Conservation (phyloP, 768 basidiomycete genomes). For the Asterophora lycoperdoides region DNA sequence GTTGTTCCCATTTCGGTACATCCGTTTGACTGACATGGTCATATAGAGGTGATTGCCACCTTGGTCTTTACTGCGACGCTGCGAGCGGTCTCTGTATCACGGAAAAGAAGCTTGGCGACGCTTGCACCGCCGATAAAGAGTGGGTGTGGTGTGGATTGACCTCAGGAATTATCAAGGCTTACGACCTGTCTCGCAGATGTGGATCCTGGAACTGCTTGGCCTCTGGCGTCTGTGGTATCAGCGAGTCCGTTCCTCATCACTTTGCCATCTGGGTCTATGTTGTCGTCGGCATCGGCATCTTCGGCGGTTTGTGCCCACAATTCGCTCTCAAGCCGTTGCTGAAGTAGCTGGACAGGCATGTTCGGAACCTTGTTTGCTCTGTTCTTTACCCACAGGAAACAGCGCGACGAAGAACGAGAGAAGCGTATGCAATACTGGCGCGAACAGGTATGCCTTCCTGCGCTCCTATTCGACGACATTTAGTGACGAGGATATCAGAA, state of each 20-base stretch:
- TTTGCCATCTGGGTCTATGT: slow-evolving; percentile 69
- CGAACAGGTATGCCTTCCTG: slow-evolving; percentile 57
- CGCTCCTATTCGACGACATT: background rate
- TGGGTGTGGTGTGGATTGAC: slow-evolving; percentile 25
- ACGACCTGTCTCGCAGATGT: slow-evolving; percentile 45
- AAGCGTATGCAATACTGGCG: slow-evolving; percentile 88
- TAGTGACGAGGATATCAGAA: slow-evolving; percentile 38
- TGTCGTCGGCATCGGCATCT: slow-evolving; percentile 65
- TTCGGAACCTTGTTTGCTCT: slow-evolving; percentile 62
- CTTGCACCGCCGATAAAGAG: slow-evolving; percentile 55
- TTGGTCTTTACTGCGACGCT: slow-evolving; percentile 76
- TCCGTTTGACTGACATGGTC: background rate
- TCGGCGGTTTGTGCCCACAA: slow-evolving; percentile 50
- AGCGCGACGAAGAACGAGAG: slow-evolving; percentile 73
- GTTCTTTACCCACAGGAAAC: slow-evolving; percentile 66
- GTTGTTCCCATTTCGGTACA: background rate
- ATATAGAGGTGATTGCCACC: slow-evolving; percentile 63
- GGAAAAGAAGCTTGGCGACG: slow-evolving; percentile 50
- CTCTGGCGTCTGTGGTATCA: slow-evolving; percentile 56
- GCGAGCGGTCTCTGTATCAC: slow-evolving; percentile 51
- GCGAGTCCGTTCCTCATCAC: slow-evolving; percentile 56
- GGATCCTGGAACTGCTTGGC: slow-evolving; percentile 68
- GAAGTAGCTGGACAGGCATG: slow-evolving; percentile 51
- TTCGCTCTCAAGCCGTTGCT: background rate
- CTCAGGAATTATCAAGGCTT: background rate